Percentiles rank a stretch among this genome's conserved stretches.
phyloP scores from a whole-genome alignment of 2,329 filamentous ascomycete genomes.

The Tolypocladium endophyticum region DNA sequence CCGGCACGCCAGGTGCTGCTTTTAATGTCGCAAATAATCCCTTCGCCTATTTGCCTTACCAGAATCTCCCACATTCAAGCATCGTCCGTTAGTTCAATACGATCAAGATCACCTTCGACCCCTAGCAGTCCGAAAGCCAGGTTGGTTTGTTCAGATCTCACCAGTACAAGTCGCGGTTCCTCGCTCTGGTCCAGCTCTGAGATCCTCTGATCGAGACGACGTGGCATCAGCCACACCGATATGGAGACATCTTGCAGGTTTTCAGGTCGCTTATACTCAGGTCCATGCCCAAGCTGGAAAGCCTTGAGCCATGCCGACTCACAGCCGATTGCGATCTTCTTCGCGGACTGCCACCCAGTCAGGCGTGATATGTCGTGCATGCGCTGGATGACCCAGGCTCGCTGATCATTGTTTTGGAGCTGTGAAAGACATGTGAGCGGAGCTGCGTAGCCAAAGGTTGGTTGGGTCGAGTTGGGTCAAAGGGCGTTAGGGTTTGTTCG shows the following conservation, averaged over 20 bases:
- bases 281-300: slow-evolving; percentile 62
- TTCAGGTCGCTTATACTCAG: slow-evolving; percentile 51
- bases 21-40: background rate
- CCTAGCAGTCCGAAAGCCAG: slow-evolving; percentile 72
- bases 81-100: slow-evolving; percentile 43
- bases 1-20: background rate
- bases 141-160: slow-evolving; percentile 51
- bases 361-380: slow-evolving; percentile 66
- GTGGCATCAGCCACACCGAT: slow-evolving; percentile 37
- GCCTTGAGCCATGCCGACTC: slow-evolving; percentile 76
- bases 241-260: slow-evolving; percentile 24
- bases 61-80: slow-evolving; percentile 3
- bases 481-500: slow-evolving; percentile 1
- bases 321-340: slow-evolving; percentile 72
- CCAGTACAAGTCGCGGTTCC: slow-evolving; percentile 43
- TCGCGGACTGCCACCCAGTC: slow-evolving; percentile 80
- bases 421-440: background rate
- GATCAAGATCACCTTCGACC: slow-evolving; percentile 65
- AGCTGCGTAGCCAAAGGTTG: background rate
- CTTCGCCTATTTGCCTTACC: background rate
- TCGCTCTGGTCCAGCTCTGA: slow-evolving; percentile 32
- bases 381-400: slow-evolving; percentile 65
- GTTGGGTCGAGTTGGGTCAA: background rate
- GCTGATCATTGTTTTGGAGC: slow-evolving; percentile 53
- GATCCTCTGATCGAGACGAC: slow-evolving; percentile 41